These are phyloP conservation scores for Trichosanthes cucumerina DNA, from an alignment of 306 rosid genomes.

Conservation along the genomic window DNA sequence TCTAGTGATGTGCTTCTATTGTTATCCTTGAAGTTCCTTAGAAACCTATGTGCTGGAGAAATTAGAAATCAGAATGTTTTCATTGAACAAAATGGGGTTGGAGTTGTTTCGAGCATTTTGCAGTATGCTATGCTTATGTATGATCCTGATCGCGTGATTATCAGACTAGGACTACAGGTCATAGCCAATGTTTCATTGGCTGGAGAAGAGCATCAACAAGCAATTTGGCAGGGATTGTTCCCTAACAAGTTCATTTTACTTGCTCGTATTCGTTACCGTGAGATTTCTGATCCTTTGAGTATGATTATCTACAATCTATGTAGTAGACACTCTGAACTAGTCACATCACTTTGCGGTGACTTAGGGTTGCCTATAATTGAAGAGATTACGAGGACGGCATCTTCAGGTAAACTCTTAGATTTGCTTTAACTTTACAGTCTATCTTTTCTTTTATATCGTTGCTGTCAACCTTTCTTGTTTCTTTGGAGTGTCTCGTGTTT, in stretches of 20 bases:
- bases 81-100: conserved; percentile 42
- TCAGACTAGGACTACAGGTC: conserved; percentile 57
- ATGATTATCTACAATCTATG: conserved; percentile 51
- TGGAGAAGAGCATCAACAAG: conserved; percentile 47
- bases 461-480: neutral
- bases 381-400: conserved; percentile 46
- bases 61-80: conserved; percentile 37
- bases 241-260: conserved; percentile 32
- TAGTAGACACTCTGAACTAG: conserved; percentile 39
- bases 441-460: neutral
- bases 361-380: conserved; percentile 34
- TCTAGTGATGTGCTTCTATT: conserved; percentile 18
- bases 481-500: neutral
- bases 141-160: conserved; percentile 24
- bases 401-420: conserved; percentile 30
- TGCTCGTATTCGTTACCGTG: conserved; percentile 29
- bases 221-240: conserved; percentile 43
- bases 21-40: conserved; percentile 38
- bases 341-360: conserved; percentile 25
- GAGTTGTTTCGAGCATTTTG: conserved; percentile 28
- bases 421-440: neutral
- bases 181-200: conserved; percentile 73
- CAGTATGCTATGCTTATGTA: conserved; percentile 19
- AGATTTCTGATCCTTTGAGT: conserved; percentile 55
- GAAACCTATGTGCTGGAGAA: conserved; percentile 73